Base-by-base conservation (phyloP, 2,329 filamentous ascomycete species). In the Gaeumannomyces sp. region DNA sequence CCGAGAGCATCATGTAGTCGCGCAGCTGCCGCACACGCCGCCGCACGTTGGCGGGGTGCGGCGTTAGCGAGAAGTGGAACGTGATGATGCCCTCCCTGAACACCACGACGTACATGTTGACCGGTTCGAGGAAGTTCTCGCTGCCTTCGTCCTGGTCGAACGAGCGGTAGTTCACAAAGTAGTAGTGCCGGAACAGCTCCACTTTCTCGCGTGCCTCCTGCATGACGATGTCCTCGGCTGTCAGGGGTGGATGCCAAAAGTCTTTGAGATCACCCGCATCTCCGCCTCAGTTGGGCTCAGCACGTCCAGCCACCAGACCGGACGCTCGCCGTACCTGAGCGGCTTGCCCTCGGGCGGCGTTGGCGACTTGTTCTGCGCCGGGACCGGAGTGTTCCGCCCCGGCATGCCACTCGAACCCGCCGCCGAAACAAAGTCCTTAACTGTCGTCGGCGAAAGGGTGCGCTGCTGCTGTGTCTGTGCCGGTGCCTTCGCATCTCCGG, bases 201-300 rank as follows among this genome's bases (percentile, higher is more conserved):
- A 99, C 95, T 78, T 99, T 99, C 74, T 99, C 95, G 28, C 95
- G 93, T 57, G 93, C 91, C 79, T 99, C 95, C 75, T 98, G 92
- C 80, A 97, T 89, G 84, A 98, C 89, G 71, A 99, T 97, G 74
- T 99, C 95, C 76, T 99, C 95, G 1, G 92, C 89, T 0, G 95
- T 99, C 66, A 99, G 80, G 0, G 93, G 77, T 99, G 95, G 66
- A 99, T 97, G 22, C 93, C 92, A 73, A 99, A 99, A 0, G 95
- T 85, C 73, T 96, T 96, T 35, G 92, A 88, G 57, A 99, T 84
- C 11, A 95, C 87, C 74, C 93, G 94, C 95, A 99, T 98, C 77
- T 99, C 95, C 0, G 89, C 87, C 72, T 98, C 93, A 0, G 93
- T 97, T 0, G 95, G 95, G 59, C 86, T 91, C 29, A 97, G 81